Percentiles rank a stretch among this genome's conserved stretches.
Evolutionary conservation across 306 rosid genomes (phyloP).

Genomic region (Benincasa hispida): DNA sequence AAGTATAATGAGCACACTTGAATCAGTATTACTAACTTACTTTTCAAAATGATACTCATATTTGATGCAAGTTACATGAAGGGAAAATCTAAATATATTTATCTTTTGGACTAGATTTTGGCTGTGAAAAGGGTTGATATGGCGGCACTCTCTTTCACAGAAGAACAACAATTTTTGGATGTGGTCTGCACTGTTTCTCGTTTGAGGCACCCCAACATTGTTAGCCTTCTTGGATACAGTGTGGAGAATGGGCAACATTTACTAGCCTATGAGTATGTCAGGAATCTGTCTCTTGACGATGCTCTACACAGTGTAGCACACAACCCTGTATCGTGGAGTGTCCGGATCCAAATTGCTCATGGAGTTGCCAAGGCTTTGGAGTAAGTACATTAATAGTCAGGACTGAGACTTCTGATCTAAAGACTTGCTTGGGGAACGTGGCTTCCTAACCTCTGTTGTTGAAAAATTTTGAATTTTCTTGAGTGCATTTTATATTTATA

Average conservation of each 20-base stretch:
- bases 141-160: slow-evolving; percentile 47
- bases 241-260: slow-evolving; percentile 82
- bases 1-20: slow-evolving; percentile 29
- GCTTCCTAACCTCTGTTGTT: not conserved
- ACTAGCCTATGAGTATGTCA: slow-evolving; percentile 58
- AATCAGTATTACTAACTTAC: not conserved
- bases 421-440: not conserved
- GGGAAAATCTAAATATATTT: not conserved
- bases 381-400: slow-evolving; percentile 32
- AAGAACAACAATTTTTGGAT: slow-evolving; percentile 79
- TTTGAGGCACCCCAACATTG: slow-evolving; percentile 69
- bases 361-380: slow-evolving; percentile 75
- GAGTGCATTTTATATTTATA: not conserved
- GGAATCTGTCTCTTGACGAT: slow-evolving; percentile 45
- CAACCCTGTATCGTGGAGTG: slow-evolving; percentile 62
- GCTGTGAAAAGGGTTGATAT: slow-evolving; percentile 64
- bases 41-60: not conserved
- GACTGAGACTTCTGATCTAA: not conserved
- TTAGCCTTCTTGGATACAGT: slow-evolving; percentile 64
- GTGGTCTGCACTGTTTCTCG: slow-evolving; percentile 62
- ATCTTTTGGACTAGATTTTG: slow-evolving; percentile 30
- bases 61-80: not conserved
- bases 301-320: slow-evolving; percentile 53
- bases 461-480: not conserved
- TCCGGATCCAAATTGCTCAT: slow-evolving; percentile 60